Conservation (phyloP, 2,329 filamentous ascomycete species). For the Aurifilum marmelostoma region DNA sequence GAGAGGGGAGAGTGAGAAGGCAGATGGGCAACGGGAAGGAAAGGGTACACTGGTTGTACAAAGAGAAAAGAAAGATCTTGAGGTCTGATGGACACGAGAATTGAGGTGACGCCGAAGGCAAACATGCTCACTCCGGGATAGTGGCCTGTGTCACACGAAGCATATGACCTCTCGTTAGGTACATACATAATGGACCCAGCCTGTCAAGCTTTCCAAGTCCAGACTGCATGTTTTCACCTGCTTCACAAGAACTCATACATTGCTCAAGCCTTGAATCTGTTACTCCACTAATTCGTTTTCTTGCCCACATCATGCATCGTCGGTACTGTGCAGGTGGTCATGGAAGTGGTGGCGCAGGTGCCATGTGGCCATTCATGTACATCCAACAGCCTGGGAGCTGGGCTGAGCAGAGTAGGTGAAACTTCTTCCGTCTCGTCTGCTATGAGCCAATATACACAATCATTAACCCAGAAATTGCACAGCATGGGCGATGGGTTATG, state of each 20-base stretch:
- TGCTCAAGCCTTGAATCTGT: no score
- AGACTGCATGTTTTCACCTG: background rate
- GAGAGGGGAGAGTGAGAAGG: background rate
- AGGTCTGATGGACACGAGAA: background rate
- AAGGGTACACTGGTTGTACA: background rate
- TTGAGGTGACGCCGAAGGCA: constrained; percentile 11
- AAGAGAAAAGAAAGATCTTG: background rate
- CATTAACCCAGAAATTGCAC: background rate
- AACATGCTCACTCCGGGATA: constrained; percentile 8
- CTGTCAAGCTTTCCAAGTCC: background rate
- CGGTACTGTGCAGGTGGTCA: constrained; percentile 10
- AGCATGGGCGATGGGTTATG: constrained; percentile 20
- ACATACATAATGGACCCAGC: no score
- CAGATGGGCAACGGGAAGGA: background rate
- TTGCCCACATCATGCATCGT: constrained; percentile 15
- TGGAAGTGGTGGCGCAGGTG: constrained; percentile 1
- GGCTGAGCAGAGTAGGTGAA: constrained; percentile 23
- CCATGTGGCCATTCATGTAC: constrained; percentile 19
- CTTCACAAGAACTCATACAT: background rate
- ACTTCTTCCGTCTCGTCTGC: background rate
- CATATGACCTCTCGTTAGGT: background rate
- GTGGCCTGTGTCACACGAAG: background rate
- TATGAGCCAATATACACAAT: background rate
- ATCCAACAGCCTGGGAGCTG: constrained; percentile 23
- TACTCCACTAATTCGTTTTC: no score